phyloP scores from a whole-genome alignment of 2,329 filamentous ascomycete species.

The Didymella pinodella region DNA sequence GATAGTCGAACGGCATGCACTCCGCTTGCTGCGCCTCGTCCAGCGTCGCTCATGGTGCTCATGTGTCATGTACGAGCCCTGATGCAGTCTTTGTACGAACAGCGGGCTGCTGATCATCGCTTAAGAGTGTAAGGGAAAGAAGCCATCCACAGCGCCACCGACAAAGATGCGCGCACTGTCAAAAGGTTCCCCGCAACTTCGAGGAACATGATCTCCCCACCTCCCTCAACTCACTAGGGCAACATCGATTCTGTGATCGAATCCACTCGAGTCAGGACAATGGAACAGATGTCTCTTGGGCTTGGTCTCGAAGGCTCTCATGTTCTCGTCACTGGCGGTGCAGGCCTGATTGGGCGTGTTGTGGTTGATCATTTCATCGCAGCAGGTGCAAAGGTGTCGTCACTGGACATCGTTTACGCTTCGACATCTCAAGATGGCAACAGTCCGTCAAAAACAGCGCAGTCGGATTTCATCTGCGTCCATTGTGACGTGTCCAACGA shows the following conservation, averaged over 20 bases:
- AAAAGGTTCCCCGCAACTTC: conserved; percentile 11
- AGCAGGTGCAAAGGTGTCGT: conserved; percentile 54
- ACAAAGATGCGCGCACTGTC: conserved; percentile 3
- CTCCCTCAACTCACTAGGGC: conserved; percentile 4
- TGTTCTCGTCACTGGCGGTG: conserved; percentile 54
- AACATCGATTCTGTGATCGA: not conserved
- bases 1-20: not conserved
- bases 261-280: not conserved
- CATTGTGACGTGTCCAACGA: conserved; percentile 50
- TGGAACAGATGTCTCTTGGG: conserved; percentile 30
- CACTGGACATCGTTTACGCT: conserved; percentile 42
- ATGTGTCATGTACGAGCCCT: not conserved
- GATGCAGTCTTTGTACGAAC: conserved; percentile 2
- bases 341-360: conserved; percentile 52
- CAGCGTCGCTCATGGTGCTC: not conserved
- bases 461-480: conserved; percentile 20
- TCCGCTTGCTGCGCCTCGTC: conserved; percentile 1
- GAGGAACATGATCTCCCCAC: conserved; percentile 16
- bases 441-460: conserved; percentile 8
- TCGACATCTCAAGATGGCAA: conserved; percentile 1
- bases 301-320: conserved; percentile 51
- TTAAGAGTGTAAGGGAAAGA: not conserved
- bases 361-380: conserved; percentile 54
- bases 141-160: conserved; percentile 3
- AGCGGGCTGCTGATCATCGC: conserved; percentile 9